Evolutionary conservation across 1,284 basidiomycete genomes (phyloP).

Genomic region (Cryptococcus wingfieldii): DNA sequence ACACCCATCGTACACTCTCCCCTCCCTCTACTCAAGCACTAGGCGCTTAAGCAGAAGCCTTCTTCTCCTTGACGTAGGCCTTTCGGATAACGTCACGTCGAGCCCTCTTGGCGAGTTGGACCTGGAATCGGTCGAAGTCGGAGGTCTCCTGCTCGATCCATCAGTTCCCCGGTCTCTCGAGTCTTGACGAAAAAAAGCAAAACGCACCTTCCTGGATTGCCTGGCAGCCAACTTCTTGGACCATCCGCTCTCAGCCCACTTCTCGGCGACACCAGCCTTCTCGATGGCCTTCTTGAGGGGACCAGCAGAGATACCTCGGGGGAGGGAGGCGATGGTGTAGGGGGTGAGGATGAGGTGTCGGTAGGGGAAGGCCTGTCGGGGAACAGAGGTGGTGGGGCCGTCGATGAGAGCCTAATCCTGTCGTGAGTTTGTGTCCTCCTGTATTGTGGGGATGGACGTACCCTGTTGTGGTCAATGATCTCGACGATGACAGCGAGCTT

Average conservation of each 20-base stretch:
- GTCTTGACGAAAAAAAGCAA: background rate
- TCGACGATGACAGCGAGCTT: conserved; percentile 94
- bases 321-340: conserved; percentile 75
- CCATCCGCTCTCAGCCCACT: conserved; percentile 80
- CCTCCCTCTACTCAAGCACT: background rate
- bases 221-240: conserved; percentile 80
- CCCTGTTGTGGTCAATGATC: conserved; percentile 99
- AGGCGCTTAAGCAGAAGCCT: conserved; percentile 44
- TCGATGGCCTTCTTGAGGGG: conserved; percentile 83
- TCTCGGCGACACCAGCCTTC: conserved; percentile 53
- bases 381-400: conserved; percentile 83
- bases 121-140: conserved; percentile 83
- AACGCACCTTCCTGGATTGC: conserved; percentile 62
- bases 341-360: conserved; percentile 90
- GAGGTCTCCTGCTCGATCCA: conserved; percentile 53
- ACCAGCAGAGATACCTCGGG: conserved; percentile 79
- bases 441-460: conserved; percentile 51
- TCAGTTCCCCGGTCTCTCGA: background rate
- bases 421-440: background rate
- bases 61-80: conserved; percentile 52
- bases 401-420: conserved; percentile 82
- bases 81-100: conserved; percentile 51
- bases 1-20: background rate
- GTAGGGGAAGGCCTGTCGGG: conserved; percentile 88
- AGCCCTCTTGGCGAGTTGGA: conserved; percentile 56